Conservation (phyloP, 495 filamentous ascomycete species). For the Evansstolkia leycettana region DNA sequence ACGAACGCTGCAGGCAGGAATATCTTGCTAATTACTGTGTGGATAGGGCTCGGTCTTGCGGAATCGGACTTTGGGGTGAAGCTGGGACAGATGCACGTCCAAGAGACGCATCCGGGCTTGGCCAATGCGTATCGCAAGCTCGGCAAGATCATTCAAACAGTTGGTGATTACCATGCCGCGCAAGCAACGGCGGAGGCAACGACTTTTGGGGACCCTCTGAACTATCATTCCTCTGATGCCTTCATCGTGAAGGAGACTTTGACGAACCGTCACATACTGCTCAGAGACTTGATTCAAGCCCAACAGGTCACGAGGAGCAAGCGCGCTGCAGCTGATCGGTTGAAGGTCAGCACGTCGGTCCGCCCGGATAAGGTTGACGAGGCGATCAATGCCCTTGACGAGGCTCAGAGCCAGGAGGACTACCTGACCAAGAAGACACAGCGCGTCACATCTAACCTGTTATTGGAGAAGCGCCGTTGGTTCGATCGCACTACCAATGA, state of each 20-base stretch:
- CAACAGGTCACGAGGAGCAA: slow-evolving; percentile 70
- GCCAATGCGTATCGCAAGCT: slow-evolving; percentile 87
- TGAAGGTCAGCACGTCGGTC: slow-evolving; percentile 73
- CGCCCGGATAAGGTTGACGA: slow-evolving; percentile 93
- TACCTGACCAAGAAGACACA: slow-evolving; percentile 74
- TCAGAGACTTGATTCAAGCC: slow-evolving; percentile 83
- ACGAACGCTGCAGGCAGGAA: background rate
- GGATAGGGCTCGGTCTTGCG: slow-evolving; percentile 80
- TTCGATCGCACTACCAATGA: slow-evolving; percentile 77
- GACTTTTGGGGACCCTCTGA: slow-evolving; percentile 83
- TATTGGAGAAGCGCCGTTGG: slow-evolving; percentile 84
- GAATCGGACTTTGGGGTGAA: slow-evolving; percentile 92
- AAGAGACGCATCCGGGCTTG: slow-evolving; percentile 82
- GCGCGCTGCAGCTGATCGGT: slow-evolving; percentile 70
- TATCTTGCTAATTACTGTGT: background rate
- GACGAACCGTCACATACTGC: slow-evolving; percentile 96
- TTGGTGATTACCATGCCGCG: slow-evolving; percentile 92
- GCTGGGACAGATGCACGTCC: slow-evolving; percentile 67
- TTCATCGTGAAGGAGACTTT: slow-evolving; percentile 98
- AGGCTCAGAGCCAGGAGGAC: slow-evolving; percentile 66
- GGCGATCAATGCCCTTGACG: slow-evolving; percentile 76
- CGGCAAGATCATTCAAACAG: slow-evolving; percentile 80
- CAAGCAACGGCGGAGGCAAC: slow-evolving; percentile 96
- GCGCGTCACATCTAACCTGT: slow-evolving; percentile 76
- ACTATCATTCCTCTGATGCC: slow-evolving; percentile 90